Evolutionary conservation across 352 stramenopile species (phyloP), one percentile per base, ranked within the genome.

Genomic region (Aphanomyces astaci): DNA sequence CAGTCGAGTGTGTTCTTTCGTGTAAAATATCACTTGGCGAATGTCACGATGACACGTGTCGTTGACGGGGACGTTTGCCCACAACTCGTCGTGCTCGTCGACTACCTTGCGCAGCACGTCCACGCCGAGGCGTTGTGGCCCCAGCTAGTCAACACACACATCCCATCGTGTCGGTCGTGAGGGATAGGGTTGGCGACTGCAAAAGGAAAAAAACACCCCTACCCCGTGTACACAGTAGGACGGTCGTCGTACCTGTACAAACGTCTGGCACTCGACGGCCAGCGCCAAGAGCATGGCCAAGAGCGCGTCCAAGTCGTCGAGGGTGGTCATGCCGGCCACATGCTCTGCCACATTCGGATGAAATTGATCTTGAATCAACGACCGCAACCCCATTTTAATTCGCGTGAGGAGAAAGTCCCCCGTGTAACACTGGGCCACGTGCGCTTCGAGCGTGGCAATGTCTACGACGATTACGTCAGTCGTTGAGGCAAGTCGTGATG

Each of bases 291-390:
- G 32, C 31, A 17, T 22, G 3, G 22, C 40, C 15, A 68, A 25
- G 17, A 68, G 49, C 30, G 46, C 33, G 4, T 68, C 39, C 7
- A 68, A n/a, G 43, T 68, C 62, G 28, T 68, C 62, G 0, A 68
- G 51, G 4, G 11, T 48, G n/a, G 62, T 17, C 62, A 68, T 68
- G n/a, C 22, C 28, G 1, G 49, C 27, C 19, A 43, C 56, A 33
- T 68, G 39, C 7, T 9, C 19, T 10, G 19, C 43, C 13, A 68
- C 31, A 24, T 59, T 56, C 10, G 62, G 62, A 48, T 68, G 62
- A 45, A 36, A 68, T n/a, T 57, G 40, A 22, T 32, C 19, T 25
- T 31, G 22, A 5, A 68, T 22, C 3, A 59, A 33, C 24, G 62
- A 24, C 11, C 7, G 15, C 43, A 51, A 43, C 28, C 39, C 62